Evolutionary conservation across 192 early-diverging fungal species (phyloP), one percentile per base, ranked within the genome.

Genomic region (Diversispora epigaea): DNA sequence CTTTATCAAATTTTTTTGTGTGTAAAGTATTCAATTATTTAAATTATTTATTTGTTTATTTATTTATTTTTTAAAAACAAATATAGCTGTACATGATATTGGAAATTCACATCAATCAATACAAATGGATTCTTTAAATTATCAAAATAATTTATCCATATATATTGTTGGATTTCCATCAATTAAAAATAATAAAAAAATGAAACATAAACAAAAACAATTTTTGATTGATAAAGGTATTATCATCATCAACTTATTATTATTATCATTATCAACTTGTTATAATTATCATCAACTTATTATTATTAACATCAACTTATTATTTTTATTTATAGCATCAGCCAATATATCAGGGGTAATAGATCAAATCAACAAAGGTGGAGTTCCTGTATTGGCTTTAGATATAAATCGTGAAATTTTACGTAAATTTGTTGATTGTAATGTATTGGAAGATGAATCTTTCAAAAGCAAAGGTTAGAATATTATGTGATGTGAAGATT

Each of bases 351-450:
- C 79, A 39, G 82, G 85, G 4, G 80, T 89, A 10, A 83, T 90
- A 58, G 86, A 86, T n/a, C 78, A 82, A 21, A 77, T 89, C 41
- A 80, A 80, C 11, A 79, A 57, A 39, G 81, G 64, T 10, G 77
- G 80, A 22, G 77, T 90, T 8, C 89, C 89, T 11, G 90, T 92
- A 3, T 72, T 93, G 52, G 88, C 88, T 0, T 76, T 91, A 21
- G 90, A 91, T 79, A 58, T 91, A 68, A 86, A 87, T 2, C 84
- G 84, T 15, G 87, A 89, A 15, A 76, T 89, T 4, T 71, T 93
- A 10, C 77, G 83, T 8, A 77, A 83, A 32, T 72, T 93, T 64
- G 77, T 80, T 0, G 87, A 88, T 40, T 85, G 84, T 50, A 86
- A 84, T 54, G 86, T 92, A 45, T 82, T 88, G 46, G 80, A 85